Conservation (phyloP, 495 filamentous ascomycete species). For the Astrothelium macrocarpum region DNA sequence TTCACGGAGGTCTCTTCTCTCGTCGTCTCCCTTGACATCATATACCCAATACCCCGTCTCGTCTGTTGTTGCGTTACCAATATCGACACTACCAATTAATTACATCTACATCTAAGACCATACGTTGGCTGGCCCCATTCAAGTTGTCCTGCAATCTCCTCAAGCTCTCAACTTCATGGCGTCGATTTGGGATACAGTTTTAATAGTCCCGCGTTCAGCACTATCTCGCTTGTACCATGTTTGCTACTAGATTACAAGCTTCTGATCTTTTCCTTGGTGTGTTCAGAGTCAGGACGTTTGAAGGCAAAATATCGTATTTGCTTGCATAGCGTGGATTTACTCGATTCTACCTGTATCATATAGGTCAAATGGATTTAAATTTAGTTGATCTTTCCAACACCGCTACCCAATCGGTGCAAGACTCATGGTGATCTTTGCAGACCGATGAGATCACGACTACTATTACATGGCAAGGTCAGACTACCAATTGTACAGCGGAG, state of each 20-base stretch:
- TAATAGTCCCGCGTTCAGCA: background rate
- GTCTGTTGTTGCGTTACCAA: background rate
- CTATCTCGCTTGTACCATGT: background rate
- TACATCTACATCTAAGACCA: background rate
- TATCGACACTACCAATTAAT: background rate
- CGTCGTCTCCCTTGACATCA: background rate
- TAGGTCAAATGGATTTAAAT: background rate
- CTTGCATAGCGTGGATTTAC: conserved; percentile 4
- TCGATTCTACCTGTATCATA: background rate
- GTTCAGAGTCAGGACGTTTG: background rate
- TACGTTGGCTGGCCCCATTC: conserved; percentile 3
- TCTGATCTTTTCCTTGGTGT: background rate
- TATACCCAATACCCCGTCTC: conserved; percentile 1
- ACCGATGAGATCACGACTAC: background rate
- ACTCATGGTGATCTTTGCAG: background rate
- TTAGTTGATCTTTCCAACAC: background rate
- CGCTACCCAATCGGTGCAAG: background rate
- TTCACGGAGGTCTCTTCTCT: background rate
- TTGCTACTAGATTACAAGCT: background rate
- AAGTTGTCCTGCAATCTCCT: background rate
- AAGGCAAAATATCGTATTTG: background rate
- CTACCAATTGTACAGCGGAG: background rate
- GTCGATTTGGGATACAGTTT: background rate
- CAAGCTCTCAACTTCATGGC: background rate
- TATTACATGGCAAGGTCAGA: background rate